phyloP scores from a whole-genome alignment of 441 rosid genomes.

The Biscutella laevigata region DNA sequence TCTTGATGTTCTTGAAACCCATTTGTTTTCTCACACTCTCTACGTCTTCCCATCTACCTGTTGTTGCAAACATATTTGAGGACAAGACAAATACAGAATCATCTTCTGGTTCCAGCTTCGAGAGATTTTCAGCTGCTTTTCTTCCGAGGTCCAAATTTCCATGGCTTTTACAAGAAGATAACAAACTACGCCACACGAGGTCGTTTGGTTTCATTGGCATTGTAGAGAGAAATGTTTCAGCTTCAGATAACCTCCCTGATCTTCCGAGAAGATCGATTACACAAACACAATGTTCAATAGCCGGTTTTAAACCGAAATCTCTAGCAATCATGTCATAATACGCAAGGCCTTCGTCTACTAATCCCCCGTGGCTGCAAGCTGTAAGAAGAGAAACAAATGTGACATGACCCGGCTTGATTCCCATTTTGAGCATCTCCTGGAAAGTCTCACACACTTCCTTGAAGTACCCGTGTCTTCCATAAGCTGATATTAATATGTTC shows the following conservation, averaged over 20 bases:
- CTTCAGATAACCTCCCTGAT: slow-evolving; percentile 68
- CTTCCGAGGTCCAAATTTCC: slow-evolving; percentile 62
- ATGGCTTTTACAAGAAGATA: slow-evolving; percentile 71
- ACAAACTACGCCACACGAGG: slow-evolving; percentile 68
- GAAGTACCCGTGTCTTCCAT: slow-evolving; percentile 65
- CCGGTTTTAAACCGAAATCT: slow-evolving; percentile 45
- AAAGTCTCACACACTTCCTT: slow-evolving; percentile 59
- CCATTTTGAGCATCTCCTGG: slow-evolving; percentile 55
- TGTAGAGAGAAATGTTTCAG: slow-evolving; percentile 51
- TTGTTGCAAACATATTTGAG: slow-evolving; percentile 70
- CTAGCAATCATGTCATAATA: slow-evolving; percentile 52
- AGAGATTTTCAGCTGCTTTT: slow-evolving; percentile 57
- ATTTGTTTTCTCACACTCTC: slow-evolving; percentile 63
- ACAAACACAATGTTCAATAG: slow-evolving; percentile 76
- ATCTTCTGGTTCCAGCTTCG: slow-evolving; percentile 59
- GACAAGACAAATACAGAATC: slow-evolving; percentile 78
- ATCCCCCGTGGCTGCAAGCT: slow-evolving; percentile 85
- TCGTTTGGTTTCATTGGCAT: slow-evolving; percentile 61
- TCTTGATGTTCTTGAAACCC: slow-evolving; percentile 59
- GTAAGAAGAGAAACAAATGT: slow-evolving; percentile 85
- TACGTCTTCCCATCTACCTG: slow-evolving; percentile 68
- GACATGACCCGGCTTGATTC: slow-evolving; percentile 62
- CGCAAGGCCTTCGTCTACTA: slow-evolving; percentile 67
- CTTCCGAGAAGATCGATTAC: slow-evolving; percentile 85
- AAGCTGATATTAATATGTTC: slow-evolving; percentile 76